Evolutionary conservation across 2,329 filamentous ascomycete species (phyloP).

Genomic region (Trichoderma harzianum): DNA sequence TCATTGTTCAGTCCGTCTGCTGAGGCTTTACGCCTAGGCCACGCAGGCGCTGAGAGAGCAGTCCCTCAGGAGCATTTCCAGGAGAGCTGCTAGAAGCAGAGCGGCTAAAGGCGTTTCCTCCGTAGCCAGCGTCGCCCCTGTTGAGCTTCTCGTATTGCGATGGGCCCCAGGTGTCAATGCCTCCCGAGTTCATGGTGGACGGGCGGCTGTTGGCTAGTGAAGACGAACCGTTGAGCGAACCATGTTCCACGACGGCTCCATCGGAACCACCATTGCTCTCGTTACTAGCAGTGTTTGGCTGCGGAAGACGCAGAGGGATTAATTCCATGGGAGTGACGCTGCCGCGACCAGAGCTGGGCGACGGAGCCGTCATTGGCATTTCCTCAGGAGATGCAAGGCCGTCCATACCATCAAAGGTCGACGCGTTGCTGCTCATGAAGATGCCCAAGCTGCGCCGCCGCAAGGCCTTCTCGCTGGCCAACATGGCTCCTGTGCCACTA

Average conservation of each 20-base stretch:
- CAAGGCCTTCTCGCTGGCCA: conserved; percentile 58
- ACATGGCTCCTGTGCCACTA: conserved; percentile 44
- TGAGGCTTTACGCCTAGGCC: conserved; percentile 52
- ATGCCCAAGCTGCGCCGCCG: conserved; percentile 56
- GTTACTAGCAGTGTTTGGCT: conserved; percentile 32
- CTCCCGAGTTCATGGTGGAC: conserved; percentile 35
- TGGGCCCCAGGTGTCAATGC: conserved; percentile 30
- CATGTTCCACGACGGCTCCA: conserved; percentile 23
- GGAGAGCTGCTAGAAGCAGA: conserved; percentile 34
- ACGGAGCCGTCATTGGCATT: conserved; percentile 9
- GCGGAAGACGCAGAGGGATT: conserved; percentile 47
- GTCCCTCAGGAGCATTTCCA: conserved; percentile 51
- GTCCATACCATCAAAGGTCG: conserved; percentile 34
- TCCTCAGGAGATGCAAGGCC: neutral
- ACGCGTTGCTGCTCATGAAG: conserved; percentile 33
- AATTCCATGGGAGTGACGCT: conserved; percentile 44
- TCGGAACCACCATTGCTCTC: conserved; percentile 30
- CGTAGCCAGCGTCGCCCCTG: conserved; percentile 62
- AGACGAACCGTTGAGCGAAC: conserved; percentile 29
- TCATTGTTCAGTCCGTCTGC: conserved; percentile 12
- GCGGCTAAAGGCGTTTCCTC: conserved; percentile 49
- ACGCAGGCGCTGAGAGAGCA: conserved; percentile 67
- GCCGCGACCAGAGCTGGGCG: conserved; percentile 25
- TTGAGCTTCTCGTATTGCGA: conserved; percentile 63
- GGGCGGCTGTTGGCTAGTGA: conserved; percentile 31